Evolutionary conservation across 1,284 basidiomycete species (phyloP).

Genomic region (Naganishia cerealis): DNA sequence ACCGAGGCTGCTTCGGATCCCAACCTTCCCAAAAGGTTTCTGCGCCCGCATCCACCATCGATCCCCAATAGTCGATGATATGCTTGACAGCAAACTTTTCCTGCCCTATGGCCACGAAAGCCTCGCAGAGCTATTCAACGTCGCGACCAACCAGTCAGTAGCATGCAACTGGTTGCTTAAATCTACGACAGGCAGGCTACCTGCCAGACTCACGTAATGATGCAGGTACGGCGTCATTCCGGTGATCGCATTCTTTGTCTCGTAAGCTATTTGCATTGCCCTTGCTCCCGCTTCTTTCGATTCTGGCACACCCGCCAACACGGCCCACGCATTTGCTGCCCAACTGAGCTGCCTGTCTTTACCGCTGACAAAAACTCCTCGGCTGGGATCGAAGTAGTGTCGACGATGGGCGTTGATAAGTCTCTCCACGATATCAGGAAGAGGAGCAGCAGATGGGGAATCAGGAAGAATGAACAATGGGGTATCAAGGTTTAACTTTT

Average conservation of each 20-base stretch:
- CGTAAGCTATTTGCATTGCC: conserved; percentile 35
- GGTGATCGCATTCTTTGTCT: conserved; percentile 6
- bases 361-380: conserved; percentile 36
- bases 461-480: conserved; percentile 8
- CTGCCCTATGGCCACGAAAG: conserved; percentile 38
- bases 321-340: conserved; percentile 41
- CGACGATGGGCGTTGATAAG: conserved; percentile 29
- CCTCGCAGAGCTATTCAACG: conserved; percentile 36
- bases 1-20: conserved; percentile 35
- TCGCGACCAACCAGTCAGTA: not conserved
- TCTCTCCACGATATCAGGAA: conserved; percentile 21
- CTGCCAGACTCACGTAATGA: conserved; percentile 38
- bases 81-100: conserved; percentile 36
- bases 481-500: conserved; percentile 27
- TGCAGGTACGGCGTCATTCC: conserved; percentile 39
- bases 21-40: conserved; percentile 40
- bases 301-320: conserved; percentile 37
- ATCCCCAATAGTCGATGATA: conserved; percentile 40
- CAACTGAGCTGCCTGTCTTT: conserved; percentile 37
- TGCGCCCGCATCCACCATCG: conserved; percentile 33
- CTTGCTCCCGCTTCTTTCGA: conserved; percentile 31
- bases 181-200: not conserved
- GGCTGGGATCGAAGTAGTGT: conserved; percentile 33
- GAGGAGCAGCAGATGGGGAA: not conserved
- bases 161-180: not conserved